Conservation (phyloP, 805 yeast genomes). For the Kockiozyma suomiensis region DNA sequence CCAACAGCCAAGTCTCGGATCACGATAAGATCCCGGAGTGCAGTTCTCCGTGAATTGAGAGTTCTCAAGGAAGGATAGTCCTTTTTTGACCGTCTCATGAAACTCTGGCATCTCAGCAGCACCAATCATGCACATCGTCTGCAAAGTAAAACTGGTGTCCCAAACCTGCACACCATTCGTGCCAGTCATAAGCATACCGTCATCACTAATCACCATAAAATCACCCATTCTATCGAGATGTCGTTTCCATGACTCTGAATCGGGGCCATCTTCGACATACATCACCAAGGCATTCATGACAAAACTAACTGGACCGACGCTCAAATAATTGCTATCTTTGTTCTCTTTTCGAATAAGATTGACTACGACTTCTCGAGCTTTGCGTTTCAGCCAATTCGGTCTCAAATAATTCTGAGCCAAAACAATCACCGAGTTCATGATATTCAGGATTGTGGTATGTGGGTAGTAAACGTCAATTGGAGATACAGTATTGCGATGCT, state of each 20-base stretch:
- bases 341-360: slow-evolving; percentile 73
- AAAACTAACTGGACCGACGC: slow-evolving; percentile 92
- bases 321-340: slow-evolving; percentile 73
- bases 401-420: slow-evolving; percentile 71
- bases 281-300: slow-evolving; percentile 80
- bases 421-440: slow-evolving; percentile 61
- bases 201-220: slow-evolving; percentile 78
- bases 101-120: slow-evolving; percentile 70
- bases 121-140: slow-evolving; percentile 78
- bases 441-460: slow-evolving; percentile 68
- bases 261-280: slow-evolving; percentile 66
- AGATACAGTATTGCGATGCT: slow-evolving; percentile 81
- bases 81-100: slow-evolving; percentile 61
- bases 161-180: slow-evolving; percentile 97
- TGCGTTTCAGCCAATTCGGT: slow-evolving; percentile 69
- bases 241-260: slow-evolving; percentile 60
- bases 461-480: slow-evolving; percentile 95
- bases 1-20: slow-evolving; percentile 86
- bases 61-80: slow-evolving; percentile 70
- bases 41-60: slow-evolving; percentile 86
- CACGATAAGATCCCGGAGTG: slow-evolving; percentile 76
- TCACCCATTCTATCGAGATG: slow-evolving; percentile 69
- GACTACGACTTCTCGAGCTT: slow-evolving; percentile 56
- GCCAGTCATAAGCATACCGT: slow-evolving; percentile 93
- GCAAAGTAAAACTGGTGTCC: slow-evolving; percentile 93